Evolutionary conservation across 1,139 yeast species (phyloP).

Genomic region (Meyerozyma athensensis): DNA sequence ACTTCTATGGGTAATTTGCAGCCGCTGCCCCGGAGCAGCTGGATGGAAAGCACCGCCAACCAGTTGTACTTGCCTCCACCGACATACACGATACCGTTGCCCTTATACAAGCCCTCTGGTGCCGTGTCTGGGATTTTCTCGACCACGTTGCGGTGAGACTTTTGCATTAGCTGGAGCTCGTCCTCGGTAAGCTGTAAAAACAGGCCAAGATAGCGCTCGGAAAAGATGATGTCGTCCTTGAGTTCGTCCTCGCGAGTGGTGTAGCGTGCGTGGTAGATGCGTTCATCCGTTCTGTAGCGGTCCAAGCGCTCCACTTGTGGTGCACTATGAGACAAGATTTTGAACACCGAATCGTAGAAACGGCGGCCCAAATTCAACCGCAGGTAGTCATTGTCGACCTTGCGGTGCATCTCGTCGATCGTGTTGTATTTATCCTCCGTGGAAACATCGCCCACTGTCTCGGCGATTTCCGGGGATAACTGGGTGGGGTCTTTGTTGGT

Average conservation of each 20-base stretch:
- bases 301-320: slow-evolving; percentile 32
- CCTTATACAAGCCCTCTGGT: slow-evolving; percentile 50
- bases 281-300: slow-evolving; percentile 30
- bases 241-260: slow-evolving; percentile 8
- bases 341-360: slow-evolving; percentile 34
- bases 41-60: slow-evolving; percentile 61
- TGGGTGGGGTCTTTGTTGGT: slow-evolving; percentile 5
- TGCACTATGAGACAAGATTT: slow-evolving; percentile 31
- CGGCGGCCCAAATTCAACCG: slow-evolving; percentile 19
- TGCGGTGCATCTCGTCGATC: slow-evolving; percentile 10
- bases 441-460: not conserved
- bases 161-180: slow-evolving; percentile 43
- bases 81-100: slow-evolving; percentile 75
- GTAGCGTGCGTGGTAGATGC: slow-evolving; percentile 13
- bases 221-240: slow-evolving; percentile 22
- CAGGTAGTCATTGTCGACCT: slow-evolving; percentile 11
- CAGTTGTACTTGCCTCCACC: slow-evolving; percentile 81
- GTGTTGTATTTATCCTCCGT: slow-evolving; percentile 11
- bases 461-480: not conserved
- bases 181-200: slow-evolving; percentile 49
- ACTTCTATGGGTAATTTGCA: slow-evolving; percentile 72
- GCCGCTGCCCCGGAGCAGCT: slow-evolving; percentile 59
- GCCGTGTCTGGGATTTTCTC: slow-evolving; percentile 42
- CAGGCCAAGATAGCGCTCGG: slow-evolving; percentile 45
- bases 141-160: slow-evolving; percentile 52